These are phyloP conservation scores for Daldinia childiae DNA, from an alignment of 495 filamentous ascomycete species.

Conservation along the genomic window DNA sequence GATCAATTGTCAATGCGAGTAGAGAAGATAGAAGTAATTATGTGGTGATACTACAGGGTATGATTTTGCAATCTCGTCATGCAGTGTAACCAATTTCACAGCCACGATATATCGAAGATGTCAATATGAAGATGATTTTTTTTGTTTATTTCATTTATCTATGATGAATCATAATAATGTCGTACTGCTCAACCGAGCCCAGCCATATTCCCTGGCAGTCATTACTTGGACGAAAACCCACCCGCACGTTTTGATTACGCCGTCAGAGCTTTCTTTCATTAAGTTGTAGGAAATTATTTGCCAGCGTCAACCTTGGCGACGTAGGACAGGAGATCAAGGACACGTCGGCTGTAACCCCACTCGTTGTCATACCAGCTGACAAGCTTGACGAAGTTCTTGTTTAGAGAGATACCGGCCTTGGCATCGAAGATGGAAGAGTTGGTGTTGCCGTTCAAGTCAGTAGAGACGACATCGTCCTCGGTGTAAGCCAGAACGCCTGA, in stretches of 20 bases:
- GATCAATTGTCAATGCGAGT: background rate
- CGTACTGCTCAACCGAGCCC: constrained; percentile 29
- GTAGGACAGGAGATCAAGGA: constrained; percentile 93
- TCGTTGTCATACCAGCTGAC: constrained; percentile 94
- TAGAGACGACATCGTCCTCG: constrained; percentile 96
- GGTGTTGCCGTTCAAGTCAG: constrained; percentile 89
- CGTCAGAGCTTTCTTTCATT: constrained; percentile 58
- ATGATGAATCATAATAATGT: constrained; percentile 24
- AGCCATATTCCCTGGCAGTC: constrained; percentile 25
- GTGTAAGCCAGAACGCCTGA: constrained; percentile 90
- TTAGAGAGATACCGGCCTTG: constrained; percentile 98
- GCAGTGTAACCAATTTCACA: constrained; percentile 2
- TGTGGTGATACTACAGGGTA: background rate
- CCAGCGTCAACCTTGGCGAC: constrained; percentile 83
- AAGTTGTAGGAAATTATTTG: constrained; percentile 64
- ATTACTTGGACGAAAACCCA: constrained; percentile 30
- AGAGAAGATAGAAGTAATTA: background rate
- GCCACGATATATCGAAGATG: background rate
- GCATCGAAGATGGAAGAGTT: constrained; percentile 98
- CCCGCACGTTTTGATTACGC: constrained; percentile 28
- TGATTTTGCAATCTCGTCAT: background rate
- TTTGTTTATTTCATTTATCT: constrained; percentile 17
- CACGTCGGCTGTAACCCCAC: constrained; percentile 97
- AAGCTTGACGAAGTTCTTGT: constrained; percentile 98
- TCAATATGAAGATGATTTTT: constrained; percentile 1